Evolutionary conservation across 2,329 filamentous ascomycete genomes (phyloP), one percentile per base, ranked within the genome.

Genomic region (Penicillium occitanis): DNA sequence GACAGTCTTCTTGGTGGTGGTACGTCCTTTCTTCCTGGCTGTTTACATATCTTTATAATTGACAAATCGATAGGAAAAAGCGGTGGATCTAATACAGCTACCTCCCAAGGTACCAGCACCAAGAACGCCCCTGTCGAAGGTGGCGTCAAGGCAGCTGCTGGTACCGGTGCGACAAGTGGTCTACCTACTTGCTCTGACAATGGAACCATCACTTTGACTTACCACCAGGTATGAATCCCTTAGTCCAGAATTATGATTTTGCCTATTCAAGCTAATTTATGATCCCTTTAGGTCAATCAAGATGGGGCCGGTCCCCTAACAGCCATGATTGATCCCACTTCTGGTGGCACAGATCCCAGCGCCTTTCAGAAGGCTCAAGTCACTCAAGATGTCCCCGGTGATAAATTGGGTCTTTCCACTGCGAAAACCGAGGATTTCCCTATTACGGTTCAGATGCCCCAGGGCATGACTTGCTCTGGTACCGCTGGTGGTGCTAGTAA

Each of bases 271-370:
- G 33, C 46, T 46, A 33, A 62, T 11, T 44, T 61, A 55, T 13
- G 1, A 28, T 59, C 5, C 48, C 37, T 5, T 19, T 22, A 72
- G 70, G 86, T 90, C 79, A 90, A 90, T 83, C 88, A 90, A 76
- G 88, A 90, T 71, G 88, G 88, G 25, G 88, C 88, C 0, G 88
- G 88, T 1, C 87, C 87, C 1, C 78, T 90, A 58, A 84, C 80
- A 35, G 88, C 88, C 8, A 80, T 81, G 51, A 80, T 90, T 59
- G 88, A 91, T 72, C 77, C 81, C 50, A 88, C 87, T 30, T 90
- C 87, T 1, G 87, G 86, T 40, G 88, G 88, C 63, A 86, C 83
- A 4, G 85, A 89, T 71, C 74, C 83, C 28, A 72, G 77, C 48
- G 88, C 88, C 35, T 90, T 90, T 83, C 73, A 88, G 76, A 76